A percentile compares a stretch with the other conserved stretches of the same genome.
Conservation (phyloP, 257 asterid genomes). For the Fraxinus americana region DNA sequence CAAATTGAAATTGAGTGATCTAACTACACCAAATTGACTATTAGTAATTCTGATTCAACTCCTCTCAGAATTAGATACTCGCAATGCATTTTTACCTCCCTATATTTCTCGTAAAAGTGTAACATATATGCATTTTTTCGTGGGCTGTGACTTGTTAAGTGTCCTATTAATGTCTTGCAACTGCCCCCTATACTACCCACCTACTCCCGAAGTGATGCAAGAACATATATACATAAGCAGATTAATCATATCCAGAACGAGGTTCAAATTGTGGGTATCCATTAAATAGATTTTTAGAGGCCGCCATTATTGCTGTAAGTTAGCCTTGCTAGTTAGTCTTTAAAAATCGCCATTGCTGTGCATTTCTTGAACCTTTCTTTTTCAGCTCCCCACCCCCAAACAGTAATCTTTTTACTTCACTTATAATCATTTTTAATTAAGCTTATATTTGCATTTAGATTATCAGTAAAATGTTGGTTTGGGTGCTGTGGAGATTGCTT, state of each 20-base stretch:
- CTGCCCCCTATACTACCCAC: not conserved
- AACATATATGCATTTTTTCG: no score
- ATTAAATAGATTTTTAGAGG: not conserved
- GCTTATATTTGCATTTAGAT: not conserved
- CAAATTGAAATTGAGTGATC: no score
- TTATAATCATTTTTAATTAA: not conserved
- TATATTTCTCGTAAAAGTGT: no score
- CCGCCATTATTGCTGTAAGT: constrained; percentile 7
- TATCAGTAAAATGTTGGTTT: constrained; percentile 19
- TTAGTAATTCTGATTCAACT: no score
- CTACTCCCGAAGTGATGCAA: not conserved
- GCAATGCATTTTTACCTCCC: no score
- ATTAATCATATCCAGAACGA: not conserved
- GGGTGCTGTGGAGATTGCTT: constrained; percentile 29
- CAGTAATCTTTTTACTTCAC: constrained; percentile 1
- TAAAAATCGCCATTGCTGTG: not conserved
- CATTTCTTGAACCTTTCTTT: not conserved
- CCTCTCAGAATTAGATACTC: no score
- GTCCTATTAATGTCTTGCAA: not conserved
- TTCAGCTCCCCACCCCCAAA: not conserved
- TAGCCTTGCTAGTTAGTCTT: not conserved
- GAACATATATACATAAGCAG: not conserved
- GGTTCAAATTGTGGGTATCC: not conserved
- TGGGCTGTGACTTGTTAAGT: no score
- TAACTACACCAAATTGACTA: no score